phyloP scores from a whole-genome alignment of 1,139 yeast genomes.

The Yamadazyma dushanensis region DNA sequence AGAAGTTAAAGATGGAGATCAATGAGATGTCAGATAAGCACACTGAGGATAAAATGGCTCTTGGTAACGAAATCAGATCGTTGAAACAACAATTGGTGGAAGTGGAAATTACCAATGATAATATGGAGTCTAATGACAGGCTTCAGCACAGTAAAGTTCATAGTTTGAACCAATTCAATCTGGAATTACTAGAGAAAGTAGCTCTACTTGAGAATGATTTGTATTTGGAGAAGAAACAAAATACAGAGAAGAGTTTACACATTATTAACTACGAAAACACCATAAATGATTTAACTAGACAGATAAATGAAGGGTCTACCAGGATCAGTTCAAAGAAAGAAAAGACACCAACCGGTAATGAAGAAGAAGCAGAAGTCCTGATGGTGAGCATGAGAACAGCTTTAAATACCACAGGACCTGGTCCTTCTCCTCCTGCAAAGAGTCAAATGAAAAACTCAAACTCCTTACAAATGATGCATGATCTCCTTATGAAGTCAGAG shows the following conservation, averaged over 20 bases:
- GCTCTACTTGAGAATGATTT: conserved; percentile 45
- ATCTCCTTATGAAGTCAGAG: conserved; percentile 16
- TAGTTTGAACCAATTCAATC: conserved; percentile 37
- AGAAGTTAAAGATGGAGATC: conserved; percentile 21
- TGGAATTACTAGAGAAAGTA: conserved; percentile 41
- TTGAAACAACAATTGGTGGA: conserved; percentile 37
- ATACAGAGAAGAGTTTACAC: conserved; percentile 32
- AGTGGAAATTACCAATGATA: conserved; percentile 43
- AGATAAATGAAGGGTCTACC: conserved; percentile 7
- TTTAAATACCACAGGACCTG: conserved; percentile 37
- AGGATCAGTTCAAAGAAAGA: not conserved
- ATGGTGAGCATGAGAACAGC: conserved; percentile 33
- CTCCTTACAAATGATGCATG: conserved; percentile 24
- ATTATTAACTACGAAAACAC: conserved; percentile 39
- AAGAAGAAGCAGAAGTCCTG: conserved; percentile 24
- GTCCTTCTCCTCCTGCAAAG: conserved; percentile 15
- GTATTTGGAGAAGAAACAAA: conserved; percentile 32
- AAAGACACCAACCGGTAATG: not conserved
- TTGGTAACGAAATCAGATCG: conserved; percentile 22
- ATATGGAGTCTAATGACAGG: conserved; percentile 42
- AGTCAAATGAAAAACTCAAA: conserved; percentile 23
- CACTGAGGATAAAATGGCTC: conserved; percentile 16
- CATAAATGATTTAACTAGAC: conserved; percentile 22
- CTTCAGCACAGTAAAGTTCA: conserved; percentile 32
- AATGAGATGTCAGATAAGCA: conserved; percentile 22